Conservation (phyloP, 306 rosid species). For the Lagenaria siceraria region DNA sequence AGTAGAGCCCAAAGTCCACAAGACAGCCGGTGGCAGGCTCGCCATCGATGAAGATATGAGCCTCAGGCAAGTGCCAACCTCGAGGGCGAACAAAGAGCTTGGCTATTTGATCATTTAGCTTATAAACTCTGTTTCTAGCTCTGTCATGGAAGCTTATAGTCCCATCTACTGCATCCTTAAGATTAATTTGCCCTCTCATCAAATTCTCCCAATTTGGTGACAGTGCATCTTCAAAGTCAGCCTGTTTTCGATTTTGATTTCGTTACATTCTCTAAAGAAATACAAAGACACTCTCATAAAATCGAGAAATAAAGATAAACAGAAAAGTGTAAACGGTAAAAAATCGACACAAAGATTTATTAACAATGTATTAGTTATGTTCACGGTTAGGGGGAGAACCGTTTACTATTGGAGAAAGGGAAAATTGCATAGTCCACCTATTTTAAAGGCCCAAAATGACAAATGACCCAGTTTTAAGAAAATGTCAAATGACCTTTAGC, state of each 20-base stretch:
- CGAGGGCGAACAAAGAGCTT: slow-evolving; percentile 86
- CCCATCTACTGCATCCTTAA: slow-evolving; percentile 78
- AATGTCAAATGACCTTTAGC: no score
- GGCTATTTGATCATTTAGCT: slow-evolving; percentile 60
- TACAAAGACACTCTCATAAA: no score
- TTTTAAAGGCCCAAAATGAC: no score
- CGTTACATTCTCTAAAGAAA: neutral
- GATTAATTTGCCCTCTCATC: slow-evolving; percentile 71
- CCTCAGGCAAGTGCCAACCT: slow-evolving; percentile 94
- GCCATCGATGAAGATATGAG: slow-evolving; percentile 75
- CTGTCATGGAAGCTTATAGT: slow-evolving; percentile 70
- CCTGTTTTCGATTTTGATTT: slow-evolving; percentile 20
- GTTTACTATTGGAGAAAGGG: no score
- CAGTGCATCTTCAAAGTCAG: slow-evolving; percentile 91
- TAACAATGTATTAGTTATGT: no score
- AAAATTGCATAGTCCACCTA: no score
- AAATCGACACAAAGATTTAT: no score
- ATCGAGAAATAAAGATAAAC: no score
- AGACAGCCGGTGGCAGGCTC: slow-evolving; percentile 79
- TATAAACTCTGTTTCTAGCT: slow-evolving; percentile 62
- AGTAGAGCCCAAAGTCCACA: slow-evolving; percentile 83
- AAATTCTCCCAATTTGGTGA: slow-evolving; percentile 96
- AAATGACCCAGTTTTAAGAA: no score
- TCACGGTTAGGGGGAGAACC: no score
- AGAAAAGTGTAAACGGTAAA: no score